A percentile compares a stretch with the other conserved stretches of the same genome.
These are phyloP conservation scores for Pseudofabraea citricarpa DNA, from an alignment of 2,329 filamentous ascomycete genomes.

Conservation along the genomic window DNA sequence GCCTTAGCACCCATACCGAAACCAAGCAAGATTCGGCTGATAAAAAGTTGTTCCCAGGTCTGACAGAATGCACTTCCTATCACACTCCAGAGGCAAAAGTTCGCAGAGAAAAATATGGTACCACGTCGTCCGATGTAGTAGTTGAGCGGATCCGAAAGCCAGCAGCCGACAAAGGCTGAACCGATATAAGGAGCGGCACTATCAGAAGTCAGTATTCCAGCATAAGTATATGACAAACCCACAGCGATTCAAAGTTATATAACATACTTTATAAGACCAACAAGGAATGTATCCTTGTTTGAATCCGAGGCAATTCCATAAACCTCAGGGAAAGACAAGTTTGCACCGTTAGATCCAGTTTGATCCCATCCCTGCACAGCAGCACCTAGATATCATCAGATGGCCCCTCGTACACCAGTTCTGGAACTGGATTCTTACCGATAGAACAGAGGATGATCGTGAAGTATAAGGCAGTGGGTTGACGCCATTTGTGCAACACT, in stretches of 20 bases:
- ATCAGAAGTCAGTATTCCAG: constrained; percentile 41
- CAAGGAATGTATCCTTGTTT: constrained; percentile 39
- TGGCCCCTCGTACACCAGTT: constrained; percentile 50
- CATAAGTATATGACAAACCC: constrained; percentile 38
- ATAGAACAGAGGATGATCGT: constrained; percentile 64
- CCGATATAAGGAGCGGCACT: constrained; percentile 41
- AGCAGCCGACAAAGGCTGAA: constrained; percentile 61
- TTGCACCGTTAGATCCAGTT: constrained; percentile 39
- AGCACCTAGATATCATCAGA: constrained; percentile 60
- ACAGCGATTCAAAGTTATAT: constrained; percentile 63
- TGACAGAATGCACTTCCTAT: constrained; percentile 54
- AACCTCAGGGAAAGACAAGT: constrained; percentile 33
- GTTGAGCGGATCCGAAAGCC: constrained; percentile 58
- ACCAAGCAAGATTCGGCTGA: constrained; percentile 48
- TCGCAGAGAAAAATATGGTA: constrained; percentile 71
- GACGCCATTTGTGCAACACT: constrained; percentile 61
- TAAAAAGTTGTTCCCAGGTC: constrained; percentile 51
- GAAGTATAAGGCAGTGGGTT: constrained; percentile 57
- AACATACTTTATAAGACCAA: constrained; percentile 51
- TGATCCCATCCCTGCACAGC: constrained; percentile 45
- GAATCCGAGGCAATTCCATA: constrained; percentile 40
- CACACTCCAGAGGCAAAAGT: constrained; percentile 71
- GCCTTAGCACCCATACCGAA: constrained; percentile 54
- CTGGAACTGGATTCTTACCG: constrained; percentile 64
- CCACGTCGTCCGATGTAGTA: constrained; percentile 59